Conservation (phyloP, 2,329 filamentous ascomycete genomes). For the Pseudodiploospora longispora region DNA sequence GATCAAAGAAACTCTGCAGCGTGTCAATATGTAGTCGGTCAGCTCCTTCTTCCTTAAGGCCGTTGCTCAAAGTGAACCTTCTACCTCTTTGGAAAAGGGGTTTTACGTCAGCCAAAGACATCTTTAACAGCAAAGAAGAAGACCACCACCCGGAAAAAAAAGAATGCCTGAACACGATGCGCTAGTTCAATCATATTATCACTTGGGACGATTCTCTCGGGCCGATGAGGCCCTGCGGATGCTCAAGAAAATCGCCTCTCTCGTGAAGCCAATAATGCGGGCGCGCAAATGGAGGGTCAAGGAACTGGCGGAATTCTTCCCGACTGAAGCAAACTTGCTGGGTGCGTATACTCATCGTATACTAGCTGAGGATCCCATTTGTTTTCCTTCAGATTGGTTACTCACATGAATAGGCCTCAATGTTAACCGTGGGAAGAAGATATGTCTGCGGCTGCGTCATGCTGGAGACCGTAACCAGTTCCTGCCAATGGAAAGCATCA, state of each 20-base stretch:
- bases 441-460: constrained; percentile 75
- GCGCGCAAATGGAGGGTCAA: constrained; percentile 73
- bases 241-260: constrained; percentile 72
- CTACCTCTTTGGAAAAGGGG: no score
- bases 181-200: constrained; percentile 39
- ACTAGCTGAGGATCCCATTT: background rate
- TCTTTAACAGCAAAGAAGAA: no score
- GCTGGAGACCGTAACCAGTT: constrained; percentile 68
- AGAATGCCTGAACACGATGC: constrained; percentile 26
- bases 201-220: constrained; percentile 38
- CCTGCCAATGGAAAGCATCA: constrained; percentile 67
- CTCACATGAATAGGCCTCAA: constrained; percentile 54
- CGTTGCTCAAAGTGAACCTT: no score
- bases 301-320: constrained; percentile 78
- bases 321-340: constrained; percentile 62
- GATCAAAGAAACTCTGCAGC: no score
- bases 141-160: background rate
- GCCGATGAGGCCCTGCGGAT: constrained; percentile 46
- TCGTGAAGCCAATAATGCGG: constrained; percentile 93
- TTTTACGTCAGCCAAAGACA: background rate
- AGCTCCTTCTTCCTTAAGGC: no score
- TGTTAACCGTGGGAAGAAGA: constrained; percentile 65
- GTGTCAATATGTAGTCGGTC: no score
- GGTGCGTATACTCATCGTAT: constrained; percentile 35
- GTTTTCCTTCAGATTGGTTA: background rate